phyloP scores from a whole-genome alignment of 352 stramenopile genomes.

The Globisporangium cederbergense region DNA sequence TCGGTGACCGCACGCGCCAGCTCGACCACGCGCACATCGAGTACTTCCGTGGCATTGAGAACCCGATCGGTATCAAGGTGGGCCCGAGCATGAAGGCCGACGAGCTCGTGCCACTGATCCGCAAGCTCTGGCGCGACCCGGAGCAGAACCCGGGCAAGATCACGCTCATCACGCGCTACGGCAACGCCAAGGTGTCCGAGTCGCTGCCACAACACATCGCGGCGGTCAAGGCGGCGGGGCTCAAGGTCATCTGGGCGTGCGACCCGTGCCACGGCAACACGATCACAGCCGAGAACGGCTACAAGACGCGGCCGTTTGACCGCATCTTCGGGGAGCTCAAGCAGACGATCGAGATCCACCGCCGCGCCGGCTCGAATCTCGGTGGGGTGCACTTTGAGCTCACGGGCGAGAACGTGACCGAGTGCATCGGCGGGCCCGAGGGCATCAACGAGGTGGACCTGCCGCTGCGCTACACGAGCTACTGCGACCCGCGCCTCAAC shows the following conservation, averaged over 20 bases:
- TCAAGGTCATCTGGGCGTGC: constrained; percentile 96
- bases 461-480: constrained; percentile 93
- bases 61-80: constrained; percentile 98
- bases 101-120: constrained; percentile 94
- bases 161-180: constrained; percentile 98
- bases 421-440: constrained; percentile 96
- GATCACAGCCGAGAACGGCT: constrained; percentile 93
- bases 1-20: constrained; percentile 97
- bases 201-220: constrained; percentile 95
- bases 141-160: constrained; percentile 93
- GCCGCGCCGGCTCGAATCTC: constrained; percentile 90
- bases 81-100: constrained; percentile 94
- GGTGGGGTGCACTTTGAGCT: constrained; percentile 97
- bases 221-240: constrained; percentile 92
- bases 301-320: constrained; percentile 98
- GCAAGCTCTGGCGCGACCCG: constrained; percentile 93
- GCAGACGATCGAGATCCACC: constrained; percentile 98
- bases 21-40: constrained; percentile 97
- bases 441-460: constrained; percentile 93
- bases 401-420: constrained; percentile 98
- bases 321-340: constrained; percentile 95
- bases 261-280: constrained; percentile 98
- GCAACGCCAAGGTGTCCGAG: constrained; percentile 90
- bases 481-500: constrained; percentile 98
- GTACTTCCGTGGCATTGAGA: constrained; percentile 97